Percentiles rank a stretch among this genome's conserved stretches.
These are phyloP conservation scores for Aspergillus amoenus DNA, from an alignment of 2,329 filamentous ascomycete species.

Conservation along the genomic window DNA sequence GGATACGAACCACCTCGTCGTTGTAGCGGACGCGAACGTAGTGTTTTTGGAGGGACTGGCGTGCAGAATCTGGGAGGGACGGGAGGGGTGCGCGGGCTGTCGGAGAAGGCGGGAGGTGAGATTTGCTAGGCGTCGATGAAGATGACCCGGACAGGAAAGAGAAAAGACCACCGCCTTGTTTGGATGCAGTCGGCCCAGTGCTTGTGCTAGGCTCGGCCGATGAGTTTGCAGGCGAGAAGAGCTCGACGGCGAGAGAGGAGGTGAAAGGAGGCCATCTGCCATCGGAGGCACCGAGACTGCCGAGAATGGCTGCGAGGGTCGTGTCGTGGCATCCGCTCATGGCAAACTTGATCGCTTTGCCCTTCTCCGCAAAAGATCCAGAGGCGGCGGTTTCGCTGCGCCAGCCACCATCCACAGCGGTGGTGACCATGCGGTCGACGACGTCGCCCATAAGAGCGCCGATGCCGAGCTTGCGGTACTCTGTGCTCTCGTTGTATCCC, in stretches of 20 bases:
- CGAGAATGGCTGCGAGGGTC: conserved; percentile 76
- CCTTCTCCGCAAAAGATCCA: conserved; percentile 39
- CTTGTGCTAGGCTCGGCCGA: conserved; percentile 2
- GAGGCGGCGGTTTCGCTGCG: conserved; percentile 52
- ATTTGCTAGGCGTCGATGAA: conserved; percentile 15
- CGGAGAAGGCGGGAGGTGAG: conserved; percentile 22
- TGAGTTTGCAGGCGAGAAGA: conserved; percentile 60
- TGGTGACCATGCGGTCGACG: conserved; percentile 68
- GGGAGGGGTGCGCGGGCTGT: conserved; percentile 36
- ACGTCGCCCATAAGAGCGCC: conserved; percentile 82
- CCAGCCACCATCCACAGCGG: conserved; percentile 59
- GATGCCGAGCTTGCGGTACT: conserved; percentile 88
- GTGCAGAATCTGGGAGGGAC: conserved; percentile 28
- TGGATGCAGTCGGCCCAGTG: conserved; percentile 21
- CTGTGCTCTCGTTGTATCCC: conserved; percentile 78
- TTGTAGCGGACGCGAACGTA: conserved; percentile 93
- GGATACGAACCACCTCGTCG: conserved; percentile 75
- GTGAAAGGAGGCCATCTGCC: conserved; percentile 89
- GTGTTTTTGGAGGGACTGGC: conserved; percentile 55
- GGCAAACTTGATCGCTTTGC: conserved; percentile 64
- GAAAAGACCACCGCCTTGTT: conserved; percentile 30
- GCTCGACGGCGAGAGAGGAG: conserved; percentile 84
- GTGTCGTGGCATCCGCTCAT: conserved; percentile 91
- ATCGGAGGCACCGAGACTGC: conserved; percentile 76
- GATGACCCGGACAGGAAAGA: conserved; percentile 30